Evolutionary conservation across 495 filamentous ascomycete genomes (phyloP), one percentile per base, ranked within the genome.

Genomic region (Aspergillus baeticus): DNA sequence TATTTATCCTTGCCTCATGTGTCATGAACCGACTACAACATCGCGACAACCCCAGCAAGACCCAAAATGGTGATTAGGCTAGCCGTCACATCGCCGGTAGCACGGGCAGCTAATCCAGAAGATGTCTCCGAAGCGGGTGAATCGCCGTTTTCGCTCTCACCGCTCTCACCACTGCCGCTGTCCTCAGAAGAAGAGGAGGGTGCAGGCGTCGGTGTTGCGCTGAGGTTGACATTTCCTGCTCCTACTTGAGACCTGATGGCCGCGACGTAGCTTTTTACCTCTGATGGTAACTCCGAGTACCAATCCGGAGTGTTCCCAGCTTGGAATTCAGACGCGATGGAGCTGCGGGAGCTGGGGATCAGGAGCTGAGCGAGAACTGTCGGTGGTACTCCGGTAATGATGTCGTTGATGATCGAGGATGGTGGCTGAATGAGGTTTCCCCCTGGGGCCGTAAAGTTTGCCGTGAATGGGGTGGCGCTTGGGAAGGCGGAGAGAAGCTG

Each of bases 201-300:
- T 10, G 34, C 47, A 10, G 33, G 11, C 0, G 56, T 54, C 13
- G 41, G 43, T 11, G 15, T 50, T 5, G 57, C 57, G 26, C 50
- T 54, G 15, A 59, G 43, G 21, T 59, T 33, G 11, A 59, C 50
- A 17, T 15, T 46, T 10, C 57, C 57, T 6, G 33, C 41, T 1
- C 3, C 44, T 4, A 54, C 50, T 38, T 49, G 50, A 0, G 57
- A 53, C 34, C 51, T 62, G 36, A 62, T 57, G 13, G 38, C 57
- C 1, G 45, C 20, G 17, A 67, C 23, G 55, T 66, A 67, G 10
- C 37, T 55, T 49, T 64, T 67, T 34, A 63, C 67, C 20, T 63
- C 59, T 14, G 38, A 26, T 4, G 63, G 65, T 2, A 66, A 55
- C 10, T 57, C 34, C 11, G 52, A 5, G 42, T 69, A 69, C 62